Evolutionary conservation across 176 grass and related monocot species (phyloP).

Genomic region (Miscanthus lutarioriparius): DNA sequence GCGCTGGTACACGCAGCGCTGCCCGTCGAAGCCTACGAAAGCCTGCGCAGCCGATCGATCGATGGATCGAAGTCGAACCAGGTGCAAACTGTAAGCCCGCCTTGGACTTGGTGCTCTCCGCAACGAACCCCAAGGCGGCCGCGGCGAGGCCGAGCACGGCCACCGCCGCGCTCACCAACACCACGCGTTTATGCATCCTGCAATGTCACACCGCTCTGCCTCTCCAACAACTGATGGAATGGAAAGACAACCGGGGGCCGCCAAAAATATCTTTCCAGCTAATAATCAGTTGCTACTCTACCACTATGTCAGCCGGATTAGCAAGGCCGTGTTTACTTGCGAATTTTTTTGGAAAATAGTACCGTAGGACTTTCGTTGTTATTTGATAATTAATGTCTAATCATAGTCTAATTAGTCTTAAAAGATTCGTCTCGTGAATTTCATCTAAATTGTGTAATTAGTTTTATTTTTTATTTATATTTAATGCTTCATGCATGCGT

Average conservation of each 20-base stretch:
- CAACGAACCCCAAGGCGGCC: conserved; percentile 9
- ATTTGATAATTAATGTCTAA: too few species aligned
- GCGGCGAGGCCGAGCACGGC: conserved; percentile 26
- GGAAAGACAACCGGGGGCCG: background rate
- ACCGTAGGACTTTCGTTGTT: too few species aligned
- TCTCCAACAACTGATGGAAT: background rate
- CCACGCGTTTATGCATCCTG: conserved; percentile 31
- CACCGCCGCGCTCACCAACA: conserved; percentile 5
- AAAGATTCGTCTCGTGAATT: too few species aligned
- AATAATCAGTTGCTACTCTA: background rate
- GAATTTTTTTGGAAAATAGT: too few species aligned
- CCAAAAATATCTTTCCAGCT: background rate
- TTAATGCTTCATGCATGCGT: too few species aligned
- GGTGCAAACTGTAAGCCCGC: background rate
- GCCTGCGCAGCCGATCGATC: background rate
- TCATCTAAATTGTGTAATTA: too few species aligned
- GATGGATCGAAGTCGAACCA: too few species aligned
- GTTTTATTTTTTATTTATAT: too few species aligned
- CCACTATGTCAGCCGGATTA: background rate
- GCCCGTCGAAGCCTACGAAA: background rate
- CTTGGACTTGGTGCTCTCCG: conserved; percentile 20
- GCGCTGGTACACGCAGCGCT: conserved; percentile 35
- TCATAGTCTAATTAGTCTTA: too few species aligned
- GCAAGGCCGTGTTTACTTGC: too few species aligned
- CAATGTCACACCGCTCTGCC: background rate